Conservation (phyloP, 2,329 filamentous ascomycete genomes). For the Colletotrichum noveboracense region DNA sequence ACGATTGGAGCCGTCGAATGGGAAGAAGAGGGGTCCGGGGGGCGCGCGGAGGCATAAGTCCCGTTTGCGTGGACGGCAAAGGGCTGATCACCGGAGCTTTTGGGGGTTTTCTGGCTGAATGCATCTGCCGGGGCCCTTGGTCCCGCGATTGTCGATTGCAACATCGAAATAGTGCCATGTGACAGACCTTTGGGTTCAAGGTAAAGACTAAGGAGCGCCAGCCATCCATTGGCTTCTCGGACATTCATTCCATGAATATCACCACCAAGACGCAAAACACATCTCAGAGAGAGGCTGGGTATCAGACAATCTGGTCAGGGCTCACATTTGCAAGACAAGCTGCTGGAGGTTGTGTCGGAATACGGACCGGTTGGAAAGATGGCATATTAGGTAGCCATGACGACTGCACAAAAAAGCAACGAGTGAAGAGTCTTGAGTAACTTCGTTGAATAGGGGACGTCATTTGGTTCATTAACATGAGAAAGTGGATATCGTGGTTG, state of each 20-base stretch:
- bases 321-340: not conserved
- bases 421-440: not conserved
- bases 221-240: not conserved
- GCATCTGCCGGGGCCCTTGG: not conserved
- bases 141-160: constrained; percentile 15
- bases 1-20: not conserved
- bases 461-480: constrained; percentile 9
- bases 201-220: not conserved
- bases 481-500: not conserved
- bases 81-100: not conserved
- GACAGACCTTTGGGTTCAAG: not conserved
- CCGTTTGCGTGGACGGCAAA: not conserved
- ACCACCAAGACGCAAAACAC: not conserved
- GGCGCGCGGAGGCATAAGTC: not conserved
- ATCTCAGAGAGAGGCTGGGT: not conserved
- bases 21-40: not conserved
- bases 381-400: not conserved
- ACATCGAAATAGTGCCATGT: not conserved
- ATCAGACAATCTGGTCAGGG: not conserved
- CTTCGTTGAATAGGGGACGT: not conserved
- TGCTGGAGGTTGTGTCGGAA: not conserved
- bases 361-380: not conserved
- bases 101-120: not conserved
- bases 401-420: not conserved
- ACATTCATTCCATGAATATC: not conserved